Base-by-base conservation (phyloP, 805 yeast genomes). In the Schizosaccharomyces cryophilus region DNA sequence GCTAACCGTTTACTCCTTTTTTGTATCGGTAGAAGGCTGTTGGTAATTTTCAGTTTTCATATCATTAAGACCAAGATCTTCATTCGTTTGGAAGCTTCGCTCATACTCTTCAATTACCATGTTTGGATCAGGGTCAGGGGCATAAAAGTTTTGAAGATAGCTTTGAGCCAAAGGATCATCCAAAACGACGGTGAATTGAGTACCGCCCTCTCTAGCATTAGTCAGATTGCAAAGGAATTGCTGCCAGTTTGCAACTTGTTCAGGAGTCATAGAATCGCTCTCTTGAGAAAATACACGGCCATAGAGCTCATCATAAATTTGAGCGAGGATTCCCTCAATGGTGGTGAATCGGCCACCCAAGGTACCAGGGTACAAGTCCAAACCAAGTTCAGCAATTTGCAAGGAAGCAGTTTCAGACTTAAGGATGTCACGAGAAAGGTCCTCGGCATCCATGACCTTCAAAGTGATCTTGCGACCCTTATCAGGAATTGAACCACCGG, bases 311-410 rank as follows among this genome's bases (percentile, higher is more conserved):
- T 88, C 96, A 66, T 80, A 75, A 9, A 93, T 96, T 73, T 93
- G 96, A 55, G 80, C 77, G 66, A 93, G 73, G 61, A 93, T 77
- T 64, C 99, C 99, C 74, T 93, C 99, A 64, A 93, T 75, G 17
- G 99, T 93, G 58, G 98, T 93, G 75, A 93, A 93, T 70, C 98
- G 80, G 62, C 99, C 98, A 64, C 99, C 99, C 60, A 93, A 76
- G 2, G 99, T 93, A 63, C 99, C 98, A 51, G 95, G 89, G 17
- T 89, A 87, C 68, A 93, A 79, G 71, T 93, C 98, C 66, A 93
- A 78, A 68, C 80, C 81, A 64, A 93, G 76, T 73, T 93, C 98
- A 4, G 98, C 97, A 62, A 90, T 78, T 24, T 72, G 73, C 73
- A 93, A 69, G 4, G 88, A 84, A 74, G 97, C 90, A 15, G 96